These are phyloP conservation scores for Mycena floridula DNA, from an alignment of 768 basidiomycete species.

Conservation along the genomic window DNA sequence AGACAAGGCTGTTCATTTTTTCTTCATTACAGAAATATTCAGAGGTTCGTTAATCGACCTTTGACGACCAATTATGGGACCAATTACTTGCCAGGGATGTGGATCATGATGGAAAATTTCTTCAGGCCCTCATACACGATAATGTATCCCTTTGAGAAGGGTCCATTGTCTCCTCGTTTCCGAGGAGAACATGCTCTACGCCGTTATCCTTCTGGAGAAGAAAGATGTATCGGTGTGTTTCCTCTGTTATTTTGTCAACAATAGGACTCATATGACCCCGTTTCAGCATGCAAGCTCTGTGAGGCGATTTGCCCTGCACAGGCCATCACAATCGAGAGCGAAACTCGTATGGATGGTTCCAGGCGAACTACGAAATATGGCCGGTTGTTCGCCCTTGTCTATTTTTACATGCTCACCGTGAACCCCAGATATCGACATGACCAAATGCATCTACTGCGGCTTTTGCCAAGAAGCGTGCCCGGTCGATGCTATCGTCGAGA, in stretches of 20 bases:
- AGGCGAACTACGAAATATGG: slow-evolving; percentile 98
- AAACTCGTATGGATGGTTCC: slow-evolving; percentile 91
- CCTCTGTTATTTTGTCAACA: not conserved
- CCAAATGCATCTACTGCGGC: slow-evolving; percentile 99
- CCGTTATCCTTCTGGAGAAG: slow-evolving; percentile 95
- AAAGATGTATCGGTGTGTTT: slow-evolving; percentile 91
- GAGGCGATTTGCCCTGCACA: slow-evolving; percentile 99
- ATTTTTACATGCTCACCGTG: not conserved
- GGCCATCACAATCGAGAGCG: slow-evolving; percentile 98
- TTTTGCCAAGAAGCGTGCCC: slow-evolving; percentile 99
- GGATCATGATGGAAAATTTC: slow-evolving; percentile 90
- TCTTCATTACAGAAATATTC: slow-evolving; percentile 98
- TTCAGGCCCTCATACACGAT: slow-evolving; percentile 97
- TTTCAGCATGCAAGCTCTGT: slow-evolving; percentile 92
- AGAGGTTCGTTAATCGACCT: slow-evolving; percentile 70
- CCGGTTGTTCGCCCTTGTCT: slow-evolving; percentile 22
- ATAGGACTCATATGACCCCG: not conserved
- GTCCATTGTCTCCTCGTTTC: slow-evolving; percentile 95
- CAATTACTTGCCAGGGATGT: slow-evolving; percentile 66
- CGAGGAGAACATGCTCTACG: slow-evolving; percentile 97
- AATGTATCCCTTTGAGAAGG: slow-evolving; percentile 98
- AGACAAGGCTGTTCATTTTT: slow-evolving; percentile 92
- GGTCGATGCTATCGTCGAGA: slow-evolving; percentile 98
- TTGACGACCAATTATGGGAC: slow-evolving; percentile 10
- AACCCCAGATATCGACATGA: slow-evolving; percentile 92